Conservation (phyloP, 495 filamentous ascomycete species). For the Friedmanniomyces simplex region DNA sequence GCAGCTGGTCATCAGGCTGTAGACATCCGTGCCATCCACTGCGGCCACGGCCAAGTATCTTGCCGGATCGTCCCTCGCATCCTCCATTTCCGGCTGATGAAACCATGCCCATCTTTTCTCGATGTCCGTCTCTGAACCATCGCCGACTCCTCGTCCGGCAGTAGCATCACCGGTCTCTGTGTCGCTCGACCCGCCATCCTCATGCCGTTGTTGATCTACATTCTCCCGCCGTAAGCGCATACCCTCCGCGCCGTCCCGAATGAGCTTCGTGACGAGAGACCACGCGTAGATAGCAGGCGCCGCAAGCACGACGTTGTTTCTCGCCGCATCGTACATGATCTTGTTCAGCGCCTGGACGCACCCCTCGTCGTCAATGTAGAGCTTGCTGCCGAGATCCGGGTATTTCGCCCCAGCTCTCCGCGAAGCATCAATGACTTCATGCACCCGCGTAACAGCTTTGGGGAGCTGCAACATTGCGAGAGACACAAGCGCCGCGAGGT, state of each 20-base stretch:
- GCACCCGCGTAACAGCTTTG: constrained; percentile 23
- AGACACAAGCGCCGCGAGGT: constrained; percentile 60
- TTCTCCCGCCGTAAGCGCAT: background rate
- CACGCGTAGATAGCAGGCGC: constrained; percentile 65
- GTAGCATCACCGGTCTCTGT: background rate
- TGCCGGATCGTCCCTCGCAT: constrained; percentile 9
- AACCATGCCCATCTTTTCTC: constrained; percentile 4
- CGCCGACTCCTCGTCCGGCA: background rate
- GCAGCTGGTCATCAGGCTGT: background rate
- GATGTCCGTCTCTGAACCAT: background rate
- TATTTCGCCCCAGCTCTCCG: background rate
- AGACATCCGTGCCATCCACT: constrained; percentile 12
- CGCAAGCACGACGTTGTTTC: constrained; percentile 37
- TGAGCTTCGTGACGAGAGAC: constrained; percentile 49
- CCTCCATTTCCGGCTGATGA: constrained; percentile 1
- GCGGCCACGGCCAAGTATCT: background rate
- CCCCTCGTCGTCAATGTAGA: constrained; percentile 53
- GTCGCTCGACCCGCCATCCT: constrained; percentile 5
- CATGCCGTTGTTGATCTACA: background rate
- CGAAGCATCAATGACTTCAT: background rate
- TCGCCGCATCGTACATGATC: constrained; percentile 43
- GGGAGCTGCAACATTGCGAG: constrained; percentile 63
- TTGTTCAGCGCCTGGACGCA: constrained; percentile 56
- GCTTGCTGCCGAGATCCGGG: constrained; percentile 20
- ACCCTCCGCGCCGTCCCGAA: constrained; percentile 6